Base-by-base conservation (phyloP, 495 filamentous ascomycete species). In the Ascodesmis nigricans region DNA sequence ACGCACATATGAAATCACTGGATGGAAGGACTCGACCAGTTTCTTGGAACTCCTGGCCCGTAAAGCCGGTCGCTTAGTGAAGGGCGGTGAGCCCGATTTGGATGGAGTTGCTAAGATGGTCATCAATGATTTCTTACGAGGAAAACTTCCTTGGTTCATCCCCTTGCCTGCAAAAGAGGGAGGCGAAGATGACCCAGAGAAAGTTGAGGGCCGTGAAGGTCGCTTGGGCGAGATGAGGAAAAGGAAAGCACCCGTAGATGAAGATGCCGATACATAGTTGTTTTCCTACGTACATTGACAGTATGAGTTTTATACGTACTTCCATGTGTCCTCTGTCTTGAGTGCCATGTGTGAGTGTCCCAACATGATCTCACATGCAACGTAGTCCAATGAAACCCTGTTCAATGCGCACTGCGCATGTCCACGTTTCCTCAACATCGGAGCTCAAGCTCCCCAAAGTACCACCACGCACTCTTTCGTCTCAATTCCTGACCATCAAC, bases 61-160 rank as follows among this genome's bases (percentile, higher is more conserved):
- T 40, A 95, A 93, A 53, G 69, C 75, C 35, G 87, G 87, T 5
- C 62, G 79, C 32, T 58, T 97, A 21, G 58, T 92, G 19, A 79
- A 77, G 48, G 83, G 77, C 38, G 87, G 87, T 6, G 87, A 95
- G 54, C 73, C 81, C 9, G 87, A 95, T 54, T 55, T 91, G 36
- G 82, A 91, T 49, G 80, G 79, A 43, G 81, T 91, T 25, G 83
- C 83, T 10, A 92, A 91, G 56, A 90, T 87, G 69, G 78, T 92
- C 0, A 59, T 91, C 45, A 91, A 91, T 50, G 87, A 97, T 45
- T 95, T 95, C 46, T 67, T 95, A 40, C 58, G 87, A 31, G 87
- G 87, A 21, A 93, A 91, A 55, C 70, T 91, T 13, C 87, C 87
- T 4, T 97, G 87, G 87, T 97, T 78, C 50, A 84, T 78, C 3